Conservation (phyloP, 331 rosid genomes). For the Telfairia occidentalis region DNA sequence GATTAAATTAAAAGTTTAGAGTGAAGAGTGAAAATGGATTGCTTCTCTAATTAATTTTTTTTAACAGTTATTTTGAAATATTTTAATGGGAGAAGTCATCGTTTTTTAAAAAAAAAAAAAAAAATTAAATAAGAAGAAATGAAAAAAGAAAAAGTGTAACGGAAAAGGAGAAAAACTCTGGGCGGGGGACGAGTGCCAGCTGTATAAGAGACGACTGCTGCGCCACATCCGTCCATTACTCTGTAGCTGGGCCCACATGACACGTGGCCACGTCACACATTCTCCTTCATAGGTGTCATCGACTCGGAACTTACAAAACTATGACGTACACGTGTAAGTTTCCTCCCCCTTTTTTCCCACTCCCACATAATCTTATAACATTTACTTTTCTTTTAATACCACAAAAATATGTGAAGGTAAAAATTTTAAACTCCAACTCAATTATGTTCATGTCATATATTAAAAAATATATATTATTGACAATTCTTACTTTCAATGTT, state of each 20-base stretch:
- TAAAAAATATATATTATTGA: background rate
- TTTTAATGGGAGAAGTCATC: background rate
- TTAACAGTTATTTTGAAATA: background rate
- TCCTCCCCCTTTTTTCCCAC: background rate
- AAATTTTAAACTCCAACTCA: too few species aligned
- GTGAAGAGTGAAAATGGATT: too few species aligned
- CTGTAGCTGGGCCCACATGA: conserved; percentile 4
- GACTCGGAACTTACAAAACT: background rate
- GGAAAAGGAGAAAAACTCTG: background rate
- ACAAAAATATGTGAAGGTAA: too few species aligned
- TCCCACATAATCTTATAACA: too few species aligned
- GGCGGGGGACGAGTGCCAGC: conserved; percentile 14
- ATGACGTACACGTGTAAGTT: conserved; percentile 7
- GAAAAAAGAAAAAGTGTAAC: background rate
- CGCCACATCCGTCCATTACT: conserved; percentile 4
- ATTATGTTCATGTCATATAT: too few species aligned
- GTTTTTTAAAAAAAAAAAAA: too few species aligned
- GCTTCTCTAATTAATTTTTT: too few species aligned
- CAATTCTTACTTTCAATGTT: background rate
- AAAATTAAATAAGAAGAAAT: background rate
- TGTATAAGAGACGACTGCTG: conserved; percentile 9
- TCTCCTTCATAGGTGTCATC: conserved; percentile 19
- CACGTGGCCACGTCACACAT: conserved; percentile 25
- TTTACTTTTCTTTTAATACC: too few species aligned
- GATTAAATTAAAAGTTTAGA: too few species aligned